Base-by-base conservation (phyloP, 495 filamentous ascomycete species). In the Daldinia childiae region DNA sequence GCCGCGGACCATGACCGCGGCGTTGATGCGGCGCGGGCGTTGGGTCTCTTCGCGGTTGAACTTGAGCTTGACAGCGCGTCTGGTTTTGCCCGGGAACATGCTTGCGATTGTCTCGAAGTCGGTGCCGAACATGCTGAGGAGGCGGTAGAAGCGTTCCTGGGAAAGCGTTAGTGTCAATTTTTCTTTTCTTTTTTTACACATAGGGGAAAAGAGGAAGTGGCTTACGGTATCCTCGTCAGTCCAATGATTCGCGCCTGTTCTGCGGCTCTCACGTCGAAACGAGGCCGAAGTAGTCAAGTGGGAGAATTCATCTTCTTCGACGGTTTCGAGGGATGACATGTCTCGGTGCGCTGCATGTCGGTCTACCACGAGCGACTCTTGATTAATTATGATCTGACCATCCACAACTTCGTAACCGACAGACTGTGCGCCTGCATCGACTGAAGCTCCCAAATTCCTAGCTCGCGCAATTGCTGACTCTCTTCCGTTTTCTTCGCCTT, bases 31-130 rank as follows among this genome's bases (percentile, higher is more conserved):
- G 14, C 82, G 77, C 3, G 91, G 89, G 69, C 93, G 84, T n/a
- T 86, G 81, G n/a, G 88, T 84, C 80, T 98, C 96, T 79, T 99
- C 95, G 59, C 90, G 91, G 70, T 91, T 92, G 82, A 96, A 99
- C 78, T 98, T 99, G 52, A 91, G 79, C 81, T 98, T 97, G 77
- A 98, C 89, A 72, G 93, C 89, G 17, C 90, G 88, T 56, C 95
- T 85, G 26, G 84, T 91, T 21, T 91, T 86, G 30, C 88, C 88
- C 0, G 89, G 88, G 75, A 99, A 97, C 84, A 97, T 84, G 66
- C 87, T 89, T 72, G 88, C 87, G 73, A 99, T 96, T 71, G 93
- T 91, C 79, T 90, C 87, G 76, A 98, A 98, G 77, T 98, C 94
- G 0, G 94, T 97, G 29, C 95, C 96, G 76, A 96, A 97, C 86